Evolutionary conservation across 2,329 filamentous ascomycete species (phyloP).

Genomic region (Fusarium camptoceras): DNA sequence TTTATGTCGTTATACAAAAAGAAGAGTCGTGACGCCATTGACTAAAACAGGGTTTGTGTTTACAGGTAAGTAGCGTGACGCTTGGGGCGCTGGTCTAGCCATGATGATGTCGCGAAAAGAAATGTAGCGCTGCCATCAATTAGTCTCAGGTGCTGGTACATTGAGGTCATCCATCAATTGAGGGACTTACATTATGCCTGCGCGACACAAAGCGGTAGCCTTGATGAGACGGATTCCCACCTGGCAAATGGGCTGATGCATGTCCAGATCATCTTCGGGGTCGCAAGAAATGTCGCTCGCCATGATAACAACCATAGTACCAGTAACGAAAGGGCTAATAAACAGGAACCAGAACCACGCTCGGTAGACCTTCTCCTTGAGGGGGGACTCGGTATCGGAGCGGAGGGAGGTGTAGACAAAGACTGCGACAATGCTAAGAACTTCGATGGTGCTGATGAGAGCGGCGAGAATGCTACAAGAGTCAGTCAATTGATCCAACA

Average conservation of each 20-base stretch:
- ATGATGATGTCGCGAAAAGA: constrained; percentile 34
- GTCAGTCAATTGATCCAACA: not conserved
- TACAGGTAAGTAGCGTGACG: not conserved
- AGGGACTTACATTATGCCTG: constrained; percentile 28
- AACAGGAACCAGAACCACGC: constrained; percentile 37
- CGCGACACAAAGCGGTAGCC: constrained; percentile 32
- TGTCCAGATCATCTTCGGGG: constrained; percentile 25
- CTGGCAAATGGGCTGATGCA: constrained; percentile 33
- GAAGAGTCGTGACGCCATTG: constrained; percentile 31
- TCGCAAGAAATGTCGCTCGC: constrained; percentile 37
- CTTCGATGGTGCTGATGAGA: constrained; percentile 28
- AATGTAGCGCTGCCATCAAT: constrained; percentile 34
- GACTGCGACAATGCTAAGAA: constrained; percentile 31
- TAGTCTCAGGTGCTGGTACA: too few relatives aligned
- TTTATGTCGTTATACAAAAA: constrained; percentile 23
- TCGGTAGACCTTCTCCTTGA: constrained; percentile 24
- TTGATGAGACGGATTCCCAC: constrained; percentile 34
- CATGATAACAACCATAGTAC: constrained; percentile 27
- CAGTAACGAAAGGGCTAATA: constrained; percentile 22
- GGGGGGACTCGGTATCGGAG: not conserved
- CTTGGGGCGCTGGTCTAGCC: constrained; percentile 18
- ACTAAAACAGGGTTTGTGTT: not conserved
- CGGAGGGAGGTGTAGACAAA: constrained; percentile 28
- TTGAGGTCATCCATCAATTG: too few relatives aligned
- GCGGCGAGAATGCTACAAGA: constrained; percentile 18